Base-by-base conservation (phyloP, 78 protist species). In the Chrysochromulina parva region DNA sequence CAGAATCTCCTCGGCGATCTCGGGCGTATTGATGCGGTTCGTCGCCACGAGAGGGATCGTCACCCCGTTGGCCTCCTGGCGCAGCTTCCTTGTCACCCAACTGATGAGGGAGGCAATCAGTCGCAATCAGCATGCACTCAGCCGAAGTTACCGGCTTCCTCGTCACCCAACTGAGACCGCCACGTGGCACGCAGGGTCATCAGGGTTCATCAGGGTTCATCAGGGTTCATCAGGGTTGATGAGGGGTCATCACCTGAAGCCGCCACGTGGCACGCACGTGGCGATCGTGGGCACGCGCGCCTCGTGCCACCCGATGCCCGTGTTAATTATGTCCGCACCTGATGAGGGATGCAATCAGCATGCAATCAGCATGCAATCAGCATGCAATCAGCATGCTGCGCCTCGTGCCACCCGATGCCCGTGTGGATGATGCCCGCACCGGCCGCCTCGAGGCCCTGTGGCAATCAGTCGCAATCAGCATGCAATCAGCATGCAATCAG, bases 281-380 rank as follows among this genome's bases (percentile, higher is more conserved):
- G 93, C 96, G 88, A 94, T 94, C 62, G 96, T 94, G 26, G 96
- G 96, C 22, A 94, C 65, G 85, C 96, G 93, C 69, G 96, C 94
- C 80, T 94, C 96, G 91, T 94, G 96, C 96, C 96, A 94, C 38
- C 96, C 96, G 69, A 91, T 62, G 58, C 95, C 96, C 14, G 96
- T 94, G 94, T 94, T 94, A 88, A 94, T 71, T 87, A 94, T 84
- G 71, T 88, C 60, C 19, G 85, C 96, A 38, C 38, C 38, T 38
- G 38, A 38, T 38, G 38, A 38, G 38, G 0, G 38, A 16, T 17
- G 66, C 66, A 16, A 60, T 11, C 66, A 60, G 38, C 38, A 0
- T 38, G 38, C 38, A 38, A 38, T 38, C 38, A 38, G 38, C 38
- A 0, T 38, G 38, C 38, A 38, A 38, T 38, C 38, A 38, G 38